Conservation (phyloP, 2,329 filamentous ascomycete species). For the Colletotrichum limetticola region DNA sequence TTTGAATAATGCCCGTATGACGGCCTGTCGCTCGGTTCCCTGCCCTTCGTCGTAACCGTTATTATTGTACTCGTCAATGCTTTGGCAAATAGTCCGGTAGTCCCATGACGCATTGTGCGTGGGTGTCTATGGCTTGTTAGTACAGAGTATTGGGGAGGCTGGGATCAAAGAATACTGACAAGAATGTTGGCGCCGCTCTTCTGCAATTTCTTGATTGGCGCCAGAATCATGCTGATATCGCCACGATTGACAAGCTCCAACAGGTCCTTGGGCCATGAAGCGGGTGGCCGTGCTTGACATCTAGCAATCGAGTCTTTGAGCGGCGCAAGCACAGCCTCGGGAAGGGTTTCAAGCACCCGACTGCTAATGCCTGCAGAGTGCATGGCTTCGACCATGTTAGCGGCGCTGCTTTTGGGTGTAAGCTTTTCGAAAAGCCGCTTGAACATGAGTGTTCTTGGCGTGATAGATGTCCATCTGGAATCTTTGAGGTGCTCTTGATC, state of each 20-base stretch:
- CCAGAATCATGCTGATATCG: conserved; percentile 78
- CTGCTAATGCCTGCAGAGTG: conserved; percentile 74
- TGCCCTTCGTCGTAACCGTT: conserved; percentile 80
- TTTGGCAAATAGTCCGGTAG: conserved; percentile 80
- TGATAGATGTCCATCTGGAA: conserved; percentile 57
- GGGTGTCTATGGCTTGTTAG: conserved; percentile 57
- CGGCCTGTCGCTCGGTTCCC: conserved; percentile 83
- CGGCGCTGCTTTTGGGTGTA: conserved; percentile 59
- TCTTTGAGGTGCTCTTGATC: conserved; percentile 49
- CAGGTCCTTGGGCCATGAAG: conserved; percentile 77
- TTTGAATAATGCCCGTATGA: conserved; percentile 88
- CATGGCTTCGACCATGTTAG: conserved; percentile 79
- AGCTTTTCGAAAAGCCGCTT: conserved; percentile 73
- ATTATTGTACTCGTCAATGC: conserved; percentile 67
- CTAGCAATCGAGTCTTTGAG: conserved; percentile 86
- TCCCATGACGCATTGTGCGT: conserved; percentile 78
- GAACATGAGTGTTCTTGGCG: conserved; percentile 78
- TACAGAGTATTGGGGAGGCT: neutral
- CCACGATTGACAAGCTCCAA: conserved; percentile 82
- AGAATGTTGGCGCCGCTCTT: conserved; percentile 50
- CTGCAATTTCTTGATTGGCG: conserved; percentile 53
- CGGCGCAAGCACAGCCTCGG: conserved; percentile 83
- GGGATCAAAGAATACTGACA: conserved; percentile 46
- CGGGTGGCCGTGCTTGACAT: conserved; percentile 85
- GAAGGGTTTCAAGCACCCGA: conserved; percentile 81